phyloP scores from a whole-genome alignment of 176 grass and related monocot species.

The Lolium perenne region DNA sequence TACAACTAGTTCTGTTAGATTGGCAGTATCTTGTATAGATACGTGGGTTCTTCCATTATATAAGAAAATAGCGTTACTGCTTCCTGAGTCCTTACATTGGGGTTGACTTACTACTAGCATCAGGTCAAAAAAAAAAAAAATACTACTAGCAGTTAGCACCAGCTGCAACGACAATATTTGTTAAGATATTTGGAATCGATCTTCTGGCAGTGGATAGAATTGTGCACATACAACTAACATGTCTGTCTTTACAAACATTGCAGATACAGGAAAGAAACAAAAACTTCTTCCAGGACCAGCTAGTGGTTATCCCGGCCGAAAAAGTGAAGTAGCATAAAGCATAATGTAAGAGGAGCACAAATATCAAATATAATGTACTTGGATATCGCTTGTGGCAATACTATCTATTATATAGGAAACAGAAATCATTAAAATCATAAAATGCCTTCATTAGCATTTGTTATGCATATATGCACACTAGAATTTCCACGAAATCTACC shows the following conservation, averaged over 20 bases:
- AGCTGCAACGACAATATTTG: background rate
- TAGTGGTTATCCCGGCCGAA: background rate
- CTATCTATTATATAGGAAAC: no score
- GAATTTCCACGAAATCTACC: no score
- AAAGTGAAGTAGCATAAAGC: background rate
- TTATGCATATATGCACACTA: no score
- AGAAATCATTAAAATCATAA: no score
- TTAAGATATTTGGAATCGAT: background rate
- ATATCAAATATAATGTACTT: no score
- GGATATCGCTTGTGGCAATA: no score
- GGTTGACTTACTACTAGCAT: background rate
- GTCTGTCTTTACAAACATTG: background rate
- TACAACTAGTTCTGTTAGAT: background rate
- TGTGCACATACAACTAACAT: background rate
- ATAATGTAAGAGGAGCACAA: background rate
- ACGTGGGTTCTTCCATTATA: background rate
- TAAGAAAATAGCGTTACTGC: background rate
- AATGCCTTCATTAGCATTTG: no score
- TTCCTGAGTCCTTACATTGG: background rate
- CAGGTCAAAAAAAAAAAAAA: background rate
- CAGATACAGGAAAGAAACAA: background rate
- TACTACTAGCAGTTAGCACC: background rate
- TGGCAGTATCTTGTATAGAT: background rate
- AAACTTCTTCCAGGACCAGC: background rate
- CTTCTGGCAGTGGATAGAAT: background rate